Evolutionary conservation across 2,329 filamentous ascomycete species (phyloP), one percentile per base, ranked within the genome.

Genomic region (Hypomyces rosellus): DNA sequence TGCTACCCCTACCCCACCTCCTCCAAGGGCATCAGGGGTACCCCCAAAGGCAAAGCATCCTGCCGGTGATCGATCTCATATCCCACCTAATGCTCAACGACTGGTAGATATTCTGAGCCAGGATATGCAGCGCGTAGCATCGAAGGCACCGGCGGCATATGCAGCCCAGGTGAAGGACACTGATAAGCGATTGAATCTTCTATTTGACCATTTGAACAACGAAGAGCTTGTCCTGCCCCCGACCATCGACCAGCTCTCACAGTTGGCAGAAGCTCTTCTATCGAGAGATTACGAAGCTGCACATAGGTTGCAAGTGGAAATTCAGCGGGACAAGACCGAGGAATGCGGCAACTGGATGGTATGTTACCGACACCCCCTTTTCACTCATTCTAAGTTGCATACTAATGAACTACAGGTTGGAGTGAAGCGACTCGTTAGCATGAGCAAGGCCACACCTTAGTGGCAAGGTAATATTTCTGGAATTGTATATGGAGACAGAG

Each of bases 161-260:
- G 85, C 88, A 55, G 79, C 84, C 13, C 91, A 97, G 66, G 90
- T 99, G 16, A 88, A 89, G 61, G 93, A 97, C 65, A 93, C 91
- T 2, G 89, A 96, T 66, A 96, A 96, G 72, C 84, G 93, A 25
- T 78, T 99, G 52, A 88, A 88, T 61, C 84, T 96, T 45, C 75
- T 99, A n/a, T 97, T 96, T 66, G 92, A 99, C 64, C 90, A 96
- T 67, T 76, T 99, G 43, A 99, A 97, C 77, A 97, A 97, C 58
- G 87, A 91, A 63, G 91, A 97, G 63, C 75, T 96, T 38, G 76
- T 97, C 49, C 88, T 86, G 71, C 81, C 87, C 2, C 85, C 88
- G 61, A 96, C 87, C 1, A 80, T 91, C 45, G 75, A 81, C 54
- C 76, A 84, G 63, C 74, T 91, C 60, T 74, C 76, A 8, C 73